phyloP scores from a whole-genome alignment of 768 basidiomycete genomes.

The Neoboletus subvelutipes region DNA sequence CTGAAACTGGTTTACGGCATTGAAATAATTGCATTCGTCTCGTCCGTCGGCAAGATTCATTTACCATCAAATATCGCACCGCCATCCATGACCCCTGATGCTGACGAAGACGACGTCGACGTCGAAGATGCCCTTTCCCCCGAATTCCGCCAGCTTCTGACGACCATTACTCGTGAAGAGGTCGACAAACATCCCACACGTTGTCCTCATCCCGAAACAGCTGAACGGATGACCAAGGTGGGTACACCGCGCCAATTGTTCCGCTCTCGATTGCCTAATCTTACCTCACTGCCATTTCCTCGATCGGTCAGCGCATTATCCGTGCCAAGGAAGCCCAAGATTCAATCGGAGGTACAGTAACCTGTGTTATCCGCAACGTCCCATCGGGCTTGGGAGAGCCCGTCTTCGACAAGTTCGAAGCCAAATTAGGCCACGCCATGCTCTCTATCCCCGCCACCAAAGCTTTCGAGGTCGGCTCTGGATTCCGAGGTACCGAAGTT shows the following conservation, averaged over 20 bases:
- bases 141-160: constrained; percentile 79
- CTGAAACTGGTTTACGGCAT: constrained; percentile 83
- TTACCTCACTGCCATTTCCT: constrained; percentile 9
- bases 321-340: constrained; percentile 88
- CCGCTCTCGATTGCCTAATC: constrained; percentile 36
- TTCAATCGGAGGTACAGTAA: constrained; percentile 98
- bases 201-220: constrained; percentile 88
- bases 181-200: constrained; percentile 87
- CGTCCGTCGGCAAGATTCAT: constrained; percentile 90
- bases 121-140: constrained; percentile 74
- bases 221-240: constrained; percentile 88
- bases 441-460: constrained; percentile 98
- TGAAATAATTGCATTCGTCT: constrained; percentile 96
- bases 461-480: constrained; percentile 96
- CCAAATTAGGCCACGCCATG: constrained; percentile 95
- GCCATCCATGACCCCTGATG: constrained; percentile 40
- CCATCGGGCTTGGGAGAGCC: constrained; percentile 95
- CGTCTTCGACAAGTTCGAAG: constrained; percentile 98
- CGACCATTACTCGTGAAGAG: constrained; percentile 77
- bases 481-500: constrained; percentile 92
- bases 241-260: neutral
- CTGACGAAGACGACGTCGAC: constrained; percentile 59
- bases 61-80: constrained; percentile 56
- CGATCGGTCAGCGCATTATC: constrained; percentile 71
- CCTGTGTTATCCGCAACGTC: constrained; percentile 89